Conservation (phyloP, 2,329 filamentous ascomycete species). For the Fusarium nematophilum region DNA sequence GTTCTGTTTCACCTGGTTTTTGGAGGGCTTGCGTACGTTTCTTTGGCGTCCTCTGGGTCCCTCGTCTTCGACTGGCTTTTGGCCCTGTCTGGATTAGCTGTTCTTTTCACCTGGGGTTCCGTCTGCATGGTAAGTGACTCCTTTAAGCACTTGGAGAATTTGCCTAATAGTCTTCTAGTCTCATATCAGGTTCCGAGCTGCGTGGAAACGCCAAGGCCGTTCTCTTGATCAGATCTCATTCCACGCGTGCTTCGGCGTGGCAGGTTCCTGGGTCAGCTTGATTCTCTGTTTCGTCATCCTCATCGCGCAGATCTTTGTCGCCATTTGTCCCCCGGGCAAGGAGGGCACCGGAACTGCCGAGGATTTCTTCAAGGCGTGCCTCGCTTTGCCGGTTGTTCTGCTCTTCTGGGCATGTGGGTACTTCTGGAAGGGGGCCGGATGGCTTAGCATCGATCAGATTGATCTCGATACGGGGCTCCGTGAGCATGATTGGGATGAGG, state of each 20-base stretch:
- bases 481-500: constrained; percentile 66
- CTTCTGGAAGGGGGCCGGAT: constrained; percentile 71
- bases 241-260: constrained; percentile 62
- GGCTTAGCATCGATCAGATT: constrained; percentile 67
- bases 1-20: constrained; percentile 56
- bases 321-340: constrained; percentile 44
- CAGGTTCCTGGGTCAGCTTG: constrained; percentile 71
- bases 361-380: constrained; percentile 64
- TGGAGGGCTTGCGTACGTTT: constrained; percentile 59
- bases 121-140: constrained; percentile 59
- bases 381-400: constrained; percentile 63
- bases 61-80: constrained; percentile 71
- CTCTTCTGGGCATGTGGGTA: constrained; percentile 66
- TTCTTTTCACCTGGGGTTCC: constrained; percentile 72
- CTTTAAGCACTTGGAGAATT: too few species aligned
- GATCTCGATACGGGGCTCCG: constrained; percentile 73
- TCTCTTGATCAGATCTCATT: constrained; percentile 73
- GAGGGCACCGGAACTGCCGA: constrained; percentile 51
- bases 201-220: constrained; percentile 68
- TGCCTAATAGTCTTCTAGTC: neutral
- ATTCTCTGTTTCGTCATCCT: constrained; percentile 63
- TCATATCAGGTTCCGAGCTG: constrained; percentile 72
- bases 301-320: constrained; percentile 53
- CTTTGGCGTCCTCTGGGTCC: constrained; percentile 55
- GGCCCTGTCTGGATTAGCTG: constrained; percentile 68